Percentiles rank a stretch among this genome's conserved stretches.
These are phyloP conservation scores for Fusarium dlaminii DNA, from an alignment of 2,329 filamentous ascomycete species.

Conservation along the genomic window DNA sequence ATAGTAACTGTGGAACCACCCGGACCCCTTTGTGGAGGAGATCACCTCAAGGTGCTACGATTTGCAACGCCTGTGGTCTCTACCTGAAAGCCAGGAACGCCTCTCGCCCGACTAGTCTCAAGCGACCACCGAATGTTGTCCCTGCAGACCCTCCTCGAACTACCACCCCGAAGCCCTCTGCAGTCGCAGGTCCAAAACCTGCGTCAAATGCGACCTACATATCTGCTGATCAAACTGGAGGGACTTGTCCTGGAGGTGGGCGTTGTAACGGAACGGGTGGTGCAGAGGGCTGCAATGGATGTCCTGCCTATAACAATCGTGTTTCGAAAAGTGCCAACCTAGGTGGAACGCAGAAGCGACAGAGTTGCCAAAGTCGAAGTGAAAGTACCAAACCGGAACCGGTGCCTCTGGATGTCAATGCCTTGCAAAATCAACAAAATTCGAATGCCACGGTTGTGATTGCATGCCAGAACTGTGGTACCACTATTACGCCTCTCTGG, in stretches of 20 bases:
- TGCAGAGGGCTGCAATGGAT: slow-evolving; percentile 93
- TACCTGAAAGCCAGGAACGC: slow-evolving; percentile 95
- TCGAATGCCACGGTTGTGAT: slow-evolving; percentile 66
- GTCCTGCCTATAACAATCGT: slow-evolving; percentile 96
- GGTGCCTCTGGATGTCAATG: slow-evolving; percentile 48
- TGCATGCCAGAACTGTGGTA: slow-evolving; percentile 96
- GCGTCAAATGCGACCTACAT: slow-evolving; percentile 72
- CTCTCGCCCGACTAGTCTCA: slow-evolving; percentile 87
- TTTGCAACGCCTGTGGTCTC: slow-evolving; percentile 96
- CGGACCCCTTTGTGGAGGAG: slow-evolving; percentile 94
- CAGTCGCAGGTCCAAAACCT: slow-evolving; percentile 53
- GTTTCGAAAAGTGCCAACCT: slow-evolving; percentile 87
- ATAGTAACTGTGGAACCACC: slow-evolving; percentile 93
- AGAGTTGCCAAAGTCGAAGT: slow-evolving; percentile 45
- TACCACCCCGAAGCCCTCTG: slow-evolving; percentile 50
- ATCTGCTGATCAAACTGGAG: slow-evolving; percentile 77
- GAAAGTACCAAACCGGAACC: slow-evolving; percentile 42
- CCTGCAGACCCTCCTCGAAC: slow-evolving; percentile 55
- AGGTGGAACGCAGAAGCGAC: slow-evolving; percentile 62
- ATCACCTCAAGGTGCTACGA: slow-evolving; percentile 91
- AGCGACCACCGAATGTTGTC: slow-evolving; percentile 72
- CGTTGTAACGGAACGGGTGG: slow-evolving; percentile 97
- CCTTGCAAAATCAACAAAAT: slow-evolving; percentile 44
- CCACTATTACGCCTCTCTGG: slow-evolving; percentile 96
- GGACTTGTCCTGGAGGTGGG: slow-evolving; percentile 95